These are phyloP conservation scores for Scheffersomyces lignicola DNA, from an alignment of 1,139 yeast species.

Conservation along the genomic window DNA sequence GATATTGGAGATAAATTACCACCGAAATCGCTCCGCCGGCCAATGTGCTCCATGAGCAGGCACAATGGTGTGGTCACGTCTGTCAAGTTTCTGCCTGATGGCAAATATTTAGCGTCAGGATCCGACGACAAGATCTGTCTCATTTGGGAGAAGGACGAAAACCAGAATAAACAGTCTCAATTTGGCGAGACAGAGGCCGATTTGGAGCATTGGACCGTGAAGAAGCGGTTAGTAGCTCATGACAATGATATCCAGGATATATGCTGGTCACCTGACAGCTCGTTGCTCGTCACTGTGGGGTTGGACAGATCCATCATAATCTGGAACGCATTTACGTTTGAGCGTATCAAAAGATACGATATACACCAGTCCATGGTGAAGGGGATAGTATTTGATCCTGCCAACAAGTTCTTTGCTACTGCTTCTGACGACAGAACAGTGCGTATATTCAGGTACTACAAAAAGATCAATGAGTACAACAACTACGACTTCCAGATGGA, in stretches of 20 bases:
- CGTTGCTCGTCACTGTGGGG: constrained; percentile 88
- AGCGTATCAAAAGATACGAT: constrained; percentile 82
- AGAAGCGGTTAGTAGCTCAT: constrained; percentile 90
- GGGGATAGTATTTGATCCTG: constrained; percentile 97
- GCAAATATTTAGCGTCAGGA: constrained; percentile 87
- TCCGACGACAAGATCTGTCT: constrained; percentile 90
- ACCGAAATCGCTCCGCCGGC: constrained; percentile 46
- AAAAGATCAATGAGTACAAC: constrained; percentile 55
- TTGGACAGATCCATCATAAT: constrained; percentile 87
- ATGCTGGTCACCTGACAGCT: constrained; percentile 97
- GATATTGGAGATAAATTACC: constrained; percentile 22
- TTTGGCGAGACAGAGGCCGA: constrained; percentile 61
- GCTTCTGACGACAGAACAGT: constrained; percentile 95
- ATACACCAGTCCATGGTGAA: constrained; percentile 94
- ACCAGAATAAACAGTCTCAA: constrained; percentile 25
- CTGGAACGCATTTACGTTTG: constrained; percentile 94
- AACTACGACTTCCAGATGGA: constrained; percentile 86
- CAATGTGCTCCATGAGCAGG: constrained; percentile 77
- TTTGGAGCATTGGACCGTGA: constrained; percentile 88
- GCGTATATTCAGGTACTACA: constrained; percentile 80
- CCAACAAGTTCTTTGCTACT: constrained; percentile 95
- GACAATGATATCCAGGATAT: constrained; percentile 96
- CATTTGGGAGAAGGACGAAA: constrained; percentile 91
- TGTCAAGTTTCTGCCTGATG: constrained; percentile 89
- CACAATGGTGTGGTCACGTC: constrained; percentile 94